Percentiles rank a stretch among this genome's conserved stretches.
These are phyloP conservation scores for Aspergillus uvarum DNA, from an alignment of 2,329 filamentous ascomycete species.

Conservation along the genomic window DNA sequence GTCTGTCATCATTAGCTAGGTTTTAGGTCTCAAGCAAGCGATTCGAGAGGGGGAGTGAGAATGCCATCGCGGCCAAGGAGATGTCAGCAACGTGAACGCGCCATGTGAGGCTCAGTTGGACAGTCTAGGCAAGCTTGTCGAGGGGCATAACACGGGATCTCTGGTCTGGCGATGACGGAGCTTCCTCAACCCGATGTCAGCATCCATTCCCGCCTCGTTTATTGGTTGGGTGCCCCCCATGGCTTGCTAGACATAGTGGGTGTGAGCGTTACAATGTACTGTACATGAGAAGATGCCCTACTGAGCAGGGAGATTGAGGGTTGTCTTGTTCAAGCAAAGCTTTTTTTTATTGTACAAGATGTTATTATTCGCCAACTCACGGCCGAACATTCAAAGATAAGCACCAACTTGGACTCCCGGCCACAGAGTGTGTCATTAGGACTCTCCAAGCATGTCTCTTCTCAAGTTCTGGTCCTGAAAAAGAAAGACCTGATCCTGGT, in stretches of 20 bases:
- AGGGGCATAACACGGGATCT: not conserved
- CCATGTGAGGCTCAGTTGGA: not conserved
- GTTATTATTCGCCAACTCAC: no score
- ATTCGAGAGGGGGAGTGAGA: not conserved
- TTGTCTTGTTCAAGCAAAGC: not conserved
- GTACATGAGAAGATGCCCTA: conserved; percentile 17
- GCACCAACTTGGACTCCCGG: not conserved
- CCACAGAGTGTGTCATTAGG: not conserved
- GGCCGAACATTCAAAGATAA: not conserved
- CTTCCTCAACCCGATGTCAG: not conserved
- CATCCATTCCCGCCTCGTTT: not conserved
- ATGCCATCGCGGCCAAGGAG: not conserved
- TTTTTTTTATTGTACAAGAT: not conserved
- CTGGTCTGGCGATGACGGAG: not conserved
- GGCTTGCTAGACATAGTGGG: not conserved
- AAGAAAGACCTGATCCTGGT: not conserved
- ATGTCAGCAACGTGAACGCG: not conserved
- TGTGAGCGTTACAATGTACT: conserved; percentile 16
- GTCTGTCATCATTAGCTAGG: not conserved
- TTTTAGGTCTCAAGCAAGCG: not conserved
- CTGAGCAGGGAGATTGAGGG: conserved; percentile 9
- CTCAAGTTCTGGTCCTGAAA: not conserved
- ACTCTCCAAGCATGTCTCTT: not conserved
- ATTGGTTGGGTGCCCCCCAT: no score
- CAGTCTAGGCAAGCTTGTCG: not conserved